Base-by-base conservation (phyloP, 352 stramenopile species). In the Pythium vanterpoolii region DNA sequence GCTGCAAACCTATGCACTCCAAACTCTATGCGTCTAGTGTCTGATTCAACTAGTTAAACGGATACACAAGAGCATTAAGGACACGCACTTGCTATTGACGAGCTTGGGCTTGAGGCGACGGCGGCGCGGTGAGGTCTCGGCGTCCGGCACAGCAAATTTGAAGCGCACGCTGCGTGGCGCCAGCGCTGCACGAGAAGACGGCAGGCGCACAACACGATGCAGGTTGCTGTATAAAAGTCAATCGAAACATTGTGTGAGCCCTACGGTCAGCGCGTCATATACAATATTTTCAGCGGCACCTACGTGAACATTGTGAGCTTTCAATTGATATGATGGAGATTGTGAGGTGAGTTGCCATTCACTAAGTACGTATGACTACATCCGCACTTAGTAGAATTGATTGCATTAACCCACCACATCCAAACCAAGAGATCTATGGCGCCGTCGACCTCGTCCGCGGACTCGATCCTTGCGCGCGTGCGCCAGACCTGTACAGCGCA, bases 401-500 rank as follows among this genome's bases (percentile, higher is more conserved):
- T n/a, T 23, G 3, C 9, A 18, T 16, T 21, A 44, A 46, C 13
- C 30, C 6, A 23, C n/a, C 21, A 21, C n/a, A 44, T 33, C 42
- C 7, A 18, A 5, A 8, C 27, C 4, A 40, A 10, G 36, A 58
- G 38, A 58, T 49, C 51, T 26, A 58, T 83, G 73, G 68, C 68
- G 59, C 61, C 64, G 39, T 66, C 69, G 19, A 51, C 55, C 27
- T 54, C 23, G 26, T 31, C 36, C 14, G 13, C 44, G 4, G 38
- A 64, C 19, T 60, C 68, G 34, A 48, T 90, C 33, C 43, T 83
- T 27, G 60, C 69, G 19, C 74, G 68, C 42, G 79, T 91, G 66
- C 81, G 77, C 21, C 51, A 57, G 46, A 83, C 79, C 10, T 93
- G 83, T 63, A 64, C 60, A 23, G 53, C 66, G 57, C 70, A 87